These are phyloP conservation scores for Heterobasidion occidentale DNA, from an alignment of 1,284 basidiomycete genomes.

Conservation along the genomic window DNA sequence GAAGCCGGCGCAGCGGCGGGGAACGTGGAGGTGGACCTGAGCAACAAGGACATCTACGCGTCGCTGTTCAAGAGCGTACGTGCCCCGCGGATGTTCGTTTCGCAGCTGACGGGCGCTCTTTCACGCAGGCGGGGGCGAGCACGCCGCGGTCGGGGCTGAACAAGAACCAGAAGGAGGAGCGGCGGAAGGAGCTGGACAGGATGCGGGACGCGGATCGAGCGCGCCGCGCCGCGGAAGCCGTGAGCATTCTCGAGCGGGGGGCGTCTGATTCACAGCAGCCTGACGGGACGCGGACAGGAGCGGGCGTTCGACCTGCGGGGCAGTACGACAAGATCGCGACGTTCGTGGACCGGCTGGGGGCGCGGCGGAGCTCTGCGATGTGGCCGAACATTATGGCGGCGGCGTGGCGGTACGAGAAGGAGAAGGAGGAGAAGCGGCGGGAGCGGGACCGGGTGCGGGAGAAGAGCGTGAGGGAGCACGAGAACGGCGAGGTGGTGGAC, in stretches of 20 bases:
- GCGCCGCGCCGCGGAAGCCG: slow-evolving; percentile 47
- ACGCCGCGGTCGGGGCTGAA: slow-evolving; percentile 52
- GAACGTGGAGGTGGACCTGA: slow-evolving; percentile 56
- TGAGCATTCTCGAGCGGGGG: slow-evolving; percentile 16
- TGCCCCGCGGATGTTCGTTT: slow-evolving; percentile 7
- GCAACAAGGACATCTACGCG: slow-evolving; percentile 52
- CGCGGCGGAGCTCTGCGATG: slow-evolving; percentile 41
- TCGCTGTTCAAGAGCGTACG: slow-evolving; percentile 59
- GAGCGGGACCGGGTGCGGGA: slow-evolving; percentile 3
- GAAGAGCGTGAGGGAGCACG: slow-evolving; percentile 4
- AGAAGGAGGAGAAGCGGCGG: slow-evolving; percentile 12
- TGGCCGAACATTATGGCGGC: slow-evolving; percentile 64
- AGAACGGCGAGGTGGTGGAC: slow-evolving; percentile 6
- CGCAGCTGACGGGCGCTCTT: neutral
- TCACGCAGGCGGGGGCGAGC: slow-evolving; percentile 35
- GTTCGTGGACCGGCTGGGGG: slow-evolving; percentile 52
- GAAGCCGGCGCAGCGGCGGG: slow-evolving; percentile 30
- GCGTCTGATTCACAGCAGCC: neutral
- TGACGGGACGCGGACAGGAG: slow-evolving; percentile 29
- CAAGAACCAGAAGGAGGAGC: slow-evolving; percentile 56
- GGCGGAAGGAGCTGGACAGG: slow-evolving; percentile 57
- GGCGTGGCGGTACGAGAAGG: slow-evolving; percentile 41
- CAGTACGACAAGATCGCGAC: slow-evolving; percentile 59
- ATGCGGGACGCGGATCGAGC: slow-evolving; percentile 65
- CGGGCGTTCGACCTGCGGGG: slow-evolving; percentile 60